Evolutionary conservation across 352 stramenopile species (phyloP).

Genomic region (Globisporangium radiosum): DNA sequence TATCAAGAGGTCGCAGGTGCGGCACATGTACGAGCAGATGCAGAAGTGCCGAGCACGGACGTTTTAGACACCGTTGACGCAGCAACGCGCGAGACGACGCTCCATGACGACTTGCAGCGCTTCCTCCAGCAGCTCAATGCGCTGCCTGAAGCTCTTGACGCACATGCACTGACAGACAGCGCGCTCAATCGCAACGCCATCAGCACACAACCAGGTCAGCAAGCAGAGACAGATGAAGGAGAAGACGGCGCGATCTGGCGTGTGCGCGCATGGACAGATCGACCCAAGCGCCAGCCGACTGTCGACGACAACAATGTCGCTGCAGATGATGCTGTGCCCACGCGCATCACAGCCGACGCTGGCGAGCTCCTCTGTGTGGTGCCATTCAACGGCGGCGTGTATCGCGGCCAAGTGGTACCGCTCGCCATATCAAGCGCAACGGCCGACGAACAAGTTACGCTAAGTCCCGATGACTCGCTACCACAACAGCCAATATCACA

Average conservation of each 20-base stretch:
- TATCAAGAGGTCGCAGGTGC: too few species aligned
- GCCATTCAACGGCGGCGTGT: conserved; percentile 5
- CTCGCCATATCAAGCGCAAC: neutral
- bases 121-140: neutral
- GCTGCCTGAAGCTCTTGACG: neutral
- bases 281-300: neutral
- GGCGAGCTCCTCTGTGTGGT: conserved; percentile 1
- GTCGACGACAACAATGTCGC: neutral
- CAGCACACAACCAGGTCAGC: neutral
- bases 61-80: neutral
- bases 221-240: neutral
- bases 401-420: conserved; percentile 7
- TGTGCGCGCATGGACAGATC: conserved; percentile 1
- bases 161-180: neutral
- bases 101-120: neutral
- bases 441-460: neutral
- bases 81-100: neutral
- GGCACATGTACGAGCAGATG: too few species aligned
- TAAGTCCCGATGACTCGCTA: neutral
- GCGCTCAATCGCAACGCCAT: neutral
- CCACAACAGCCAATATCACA: neutral
- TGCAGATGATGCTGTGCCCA: neutral
- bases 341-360: neutral
- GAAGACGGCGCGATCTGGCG: neutral
- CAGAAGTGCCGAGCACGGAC: too few species aligned